phyloP scores from a whole-genome alignment of 108 stramenopile genomes.

The Pseudonitzschia multiseries region DNA sequence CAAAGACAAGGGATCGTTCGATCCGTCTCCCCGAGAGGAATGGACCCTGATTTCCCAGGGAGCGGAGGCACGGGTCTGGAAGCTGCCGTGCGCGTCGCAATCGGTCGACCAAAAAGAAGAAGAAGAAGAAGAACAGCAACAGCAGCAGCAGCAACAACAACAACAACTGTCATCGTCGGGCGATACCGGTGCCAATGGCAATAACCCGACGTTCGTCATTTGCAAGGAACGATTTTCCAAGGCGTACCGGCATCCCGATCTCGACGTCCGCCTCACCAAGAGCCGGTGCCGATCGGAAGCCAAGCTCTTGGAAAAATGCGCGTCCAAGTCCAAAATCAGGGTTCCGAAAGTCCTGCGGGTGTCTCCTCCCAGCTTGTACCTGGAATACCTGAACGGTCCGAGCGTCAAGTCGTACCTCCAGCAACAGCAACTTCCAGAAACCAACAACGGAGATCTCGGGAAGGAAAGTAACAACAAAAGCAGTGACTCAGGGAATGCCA shows the following conservation, averaged over 20 bases:
- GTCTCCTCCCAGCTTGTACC: slow-evolving; percentile 48
- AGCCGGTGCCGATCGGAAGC: slow-evolving; percentile 77
- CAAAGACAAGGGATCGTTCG: background rate
- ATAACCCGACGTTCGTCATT: slow-evolving; percentile 2
- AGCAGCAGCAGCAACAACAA: slow-evolving; percentile 8
- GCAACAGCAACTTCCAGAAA: slow-evolving; percentile 5
- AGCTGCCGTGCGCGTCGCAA: slow-evolving; percentile 27
- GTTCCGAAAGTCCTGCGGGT: slow-evolving; percentile 40
- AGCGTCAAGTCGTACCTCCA: slow-evolving; percentile 51
- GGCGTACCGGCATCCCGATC: slow-evolving; percentile 88
- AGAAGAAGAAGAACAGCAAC: too few relatives aligned
- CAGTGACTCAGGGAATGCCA: slow-evolving; percentile 4
- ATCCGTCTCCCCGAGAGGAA: slow-evolving; percentile 28
- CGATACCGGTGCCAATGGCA: too few relatives aligned
- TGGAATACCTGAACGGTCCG: slow-evolving; percentile 66
- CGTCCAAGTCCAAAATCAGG: slow-evolving; percentile 27
- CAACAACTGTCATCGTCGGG: too few relatives aligned
- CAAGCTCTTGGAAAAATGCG: slow-evolving; percentile 42
- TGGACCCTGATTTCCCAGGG: slow-evolving; percentile 81
- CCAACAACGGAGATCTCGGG: too few relatives aligned
- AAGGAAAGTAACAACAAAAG: background rate
- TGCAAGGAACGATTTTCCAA: slow-evolving; percentile 94
- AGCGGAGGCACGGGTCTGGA: slow-evolving; percentile 84
- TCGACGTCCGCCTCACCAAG: slow-evolving; percentile 90
- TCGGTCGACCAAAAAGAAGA: background rate